Evolutionary conservation across 78 protist species (phyloP).

Genomic region (Dictyostelium firmibasis): DNA sequence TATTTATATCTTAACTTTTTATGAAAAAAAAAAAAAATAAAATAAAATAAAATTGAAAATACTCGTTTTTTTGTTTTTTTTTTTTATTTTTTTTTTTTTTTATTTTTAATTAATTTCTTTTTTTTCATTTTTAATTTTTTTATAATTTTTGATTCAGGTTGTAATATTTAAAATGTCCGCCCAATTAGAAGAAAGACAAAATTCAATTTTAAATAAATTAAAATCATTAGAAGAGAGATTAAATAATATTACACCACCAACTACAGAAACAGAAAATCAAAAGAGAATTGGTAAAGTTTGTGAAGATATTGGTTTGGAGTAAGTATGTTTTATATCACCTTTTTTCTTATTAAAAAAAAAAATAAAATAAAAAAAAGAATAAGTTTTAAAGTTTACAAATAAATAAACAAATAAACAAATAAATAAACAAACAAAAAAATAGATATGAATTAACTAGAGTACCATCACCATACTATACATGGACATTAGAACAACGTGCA

Average conservation of each 20-base stretch:
- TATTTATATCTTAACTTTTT: neutral
- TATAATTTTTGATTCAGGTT: neutral
- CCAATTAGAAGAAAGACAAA: slow-evolving; percentile 13
- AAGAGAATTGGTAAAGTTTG: neutral
- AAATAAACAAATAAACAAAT: too few relatives aligned
- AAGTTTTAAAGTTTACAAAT: neutral
- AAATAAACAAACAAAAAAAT: too few relatives aligned
- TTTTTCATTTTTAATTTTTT: neutral
- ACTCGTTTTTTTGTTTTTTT: neutral
- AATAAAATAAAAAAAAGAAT: neutral
- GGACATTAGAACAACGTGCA: slow-evolving; percentile 52
- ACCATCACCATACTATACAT: slow-evolving; percentile 45
- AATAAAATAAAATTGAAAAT: neutral
- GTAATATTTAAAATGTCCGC: neutral
- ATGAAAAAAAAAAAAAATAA: neutral
- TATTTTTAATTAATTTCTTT: neutral
- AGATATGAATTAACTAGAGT: slow-evolving; percentile 44
- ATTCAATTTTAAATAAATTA: neutral
- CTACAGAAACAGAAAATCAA: slow-evolving; percentile 9
- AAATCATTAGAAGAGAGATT: neutral
- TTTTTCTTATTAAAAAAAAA: too few relatives aligned
- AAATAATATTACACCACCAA: neutral
- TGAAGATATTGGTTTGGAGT: slow-evolving; percentile 12
- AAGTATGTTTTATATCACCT: neutral
- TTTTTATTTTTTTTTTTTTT: neutral